phyloP scores from a whole-genome alignment of 345 rosid genomes.

The Melaleuca quinquenervia region DNA sequence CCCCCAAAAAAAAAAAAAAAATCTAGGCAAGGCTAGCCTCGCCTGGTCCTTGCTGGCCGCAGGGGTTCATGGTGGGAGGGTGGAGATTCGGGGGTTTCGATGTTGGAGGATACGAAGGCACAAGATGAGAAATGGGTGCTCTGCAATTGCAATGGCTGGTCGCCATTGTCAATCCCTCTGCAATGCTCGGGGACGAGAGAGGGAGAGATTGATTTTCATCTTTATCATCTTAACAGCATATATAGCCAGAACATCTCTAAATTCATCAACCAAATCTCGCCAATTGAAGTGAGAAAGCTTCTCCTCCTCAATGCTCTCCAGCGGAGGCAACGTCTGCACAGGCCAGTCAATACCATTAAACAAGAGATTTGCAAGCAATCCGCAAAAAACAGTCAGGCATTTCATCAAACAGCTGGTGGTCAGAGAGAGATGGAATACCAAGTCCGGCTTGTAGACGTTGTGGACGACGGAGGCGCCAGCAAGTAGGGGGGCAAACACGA shows the following conservation, averaged over 20 bases:
- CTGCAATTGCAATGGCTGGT: not conserved
- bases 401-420: conserved; percentile 28
- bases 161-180: not conserved
- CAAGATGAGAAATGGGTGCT: conserved; percentile 22
- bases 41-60: too few relatives aligned
- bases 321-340: conserved; percentile 35
- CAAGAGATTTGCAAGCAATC: not conserved
- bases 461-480: conserved; percentile 70
- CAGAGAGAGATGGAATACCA: conserved; percentile 24
- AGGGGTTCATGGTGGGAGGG: conserved; percentile 3
- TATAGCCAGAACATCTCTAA: too few relatives aligned
- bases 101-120: not conserved
- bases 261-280: too few relatives aligned
- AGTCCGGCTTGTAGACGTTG: conserved; percentile 56
- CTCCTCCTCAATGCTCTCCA: conserved; percentile 20
- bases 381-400: conserved; percentile 5
- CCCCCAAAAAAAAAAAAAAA: too few relatives aligned
- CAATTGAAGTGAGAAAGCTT: too few relatives aligned
- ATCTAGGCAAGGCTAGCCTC: too few relatives aligned
- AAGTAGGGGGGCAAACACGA: conserved; percentile 54
- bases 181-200: not conserved
- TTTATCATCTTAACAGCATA: too few relatives aligned
- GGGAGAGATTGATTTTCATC: too few relatives aligned
- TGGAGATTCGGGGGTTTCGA: not conserved
- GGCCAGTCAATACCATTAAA: not conserved